These are phyloP conservation scores for Sporisorium reilianum DNA, from an alignment of 1,284 basidiomycete genomes.

Conservation along the genomic window DNA sequence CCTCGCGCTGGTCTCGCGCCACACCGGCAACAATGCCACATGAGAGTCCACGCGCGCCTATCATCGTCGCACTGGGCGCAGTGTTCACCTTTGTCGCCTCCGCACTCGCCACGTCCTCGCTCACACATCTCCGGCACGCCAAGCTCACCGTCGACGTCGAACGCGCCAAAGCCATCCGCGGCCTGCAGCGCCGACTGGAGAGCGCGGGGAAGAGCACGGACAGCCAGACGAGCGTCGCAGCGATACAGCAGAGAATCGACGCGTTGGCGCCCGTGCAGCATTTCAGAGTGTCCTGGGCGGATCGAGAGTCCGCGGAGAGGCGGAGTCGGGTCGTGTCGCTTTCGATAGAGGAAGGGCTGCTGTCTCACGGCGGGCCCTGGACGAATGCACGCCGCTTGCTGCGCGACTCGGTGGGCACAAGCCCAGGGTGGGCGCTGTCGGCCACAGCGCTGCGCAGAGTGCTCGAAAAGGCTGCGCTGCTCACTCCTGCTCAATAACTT, in stretches of 20 bases:
- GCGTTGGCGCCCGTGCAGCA: conserved; percentile 15
- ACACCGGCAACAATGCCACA: conserved; percentile 6
- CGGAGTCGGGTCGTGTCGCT: conserved; percentile 9
- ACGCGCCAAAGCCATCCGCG: conserved; percentile 17
- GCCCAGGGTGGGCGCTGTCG: conserved; percentile 14
- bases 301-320: background rate
- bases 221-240: background rate
- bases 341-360: conserved; percentile 15
- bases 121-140: conserved; percentile 7
- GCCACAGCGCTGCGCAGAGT: conserved; percentile 16
- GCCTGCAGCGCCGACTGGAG: background rate
- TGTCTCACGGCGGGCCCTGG: conserved; percentile 19
- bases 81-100: conserved; percentile 26
- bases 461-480: conserved; percentile 15
- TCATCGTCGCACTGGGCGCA: conserved; percentile 15
- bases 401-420: background rate
- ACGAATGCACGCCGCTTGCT: conserved; percentile 16
- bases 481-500: background rate
- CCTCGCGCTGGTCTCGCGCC: background rate
- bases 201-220: conserved; percentile 9
- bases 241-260: conserved; percentile 15
- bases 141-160: conserved; percentile 39
- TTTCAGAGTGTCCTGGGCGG: conserved; percentile 17
- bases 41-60: conserved; percentile 4
- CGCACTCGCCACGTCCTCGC: conserved; percentile 18